phyloP scores from a whole-genome alignment of 106 monocot genomes.

The Posidonia australis region DNA sequence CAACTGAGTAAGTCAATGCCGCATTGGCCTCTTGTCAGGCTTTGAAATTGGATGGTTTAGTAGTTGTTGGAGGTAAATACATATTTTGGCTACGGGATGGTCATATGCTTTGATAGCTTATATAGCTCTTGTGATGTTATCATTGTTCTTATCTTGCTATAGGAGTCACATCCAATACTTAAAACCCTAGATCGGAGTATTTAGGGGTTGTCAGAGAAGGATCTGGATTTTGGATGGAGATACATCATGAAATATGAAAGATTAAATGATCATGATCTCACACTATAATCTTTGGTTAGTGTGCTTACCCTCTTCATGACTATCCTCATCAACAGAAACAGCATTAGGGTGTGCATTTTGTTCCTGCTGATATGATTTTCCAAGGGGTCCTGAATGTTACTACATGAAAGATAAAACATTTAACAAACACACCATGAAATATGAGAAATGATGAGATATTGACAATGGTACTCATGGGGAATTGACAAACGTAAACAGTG shows the following conservation, averaged over 20 bases:
- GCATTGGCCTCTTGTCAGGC: slow-evolving; percentile 53
- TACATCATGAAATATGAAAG: too few species aligned
- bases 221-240: too few species aligned
- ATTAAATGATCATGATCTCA: slow-evolving; percentile 11
- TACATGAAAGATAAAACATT: neutral
- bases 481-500: too few species aligned
- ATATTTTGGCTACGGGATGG: neutral
- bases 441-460: too few species aligned
- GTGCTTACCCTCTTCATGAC: slow-evolving; percentile 58
- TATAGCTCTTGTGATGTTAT: neutral
- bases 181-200: too few species aligned
- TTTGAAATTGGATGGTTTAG: slow-evolving; percentile 80
- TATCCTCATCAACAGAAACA: slow-evolving; percentile 18
- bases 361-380: slow-evolving; percentile 21
- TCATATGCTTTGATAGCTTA: neutral
- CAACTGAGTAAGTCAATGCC: slow-evolving; percentile 83
- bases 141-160: neutral
- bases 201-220: too few species aligned
- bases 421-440: too few species aligned
- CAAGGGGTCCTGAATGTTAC: slow-evolving; percentile 20
- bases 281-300: slow-evolving; percentile 16
- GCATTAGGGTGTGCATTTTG: slow-evolving; percentile 15
- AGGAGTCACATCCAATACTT: slow-evolving; percentile 91
- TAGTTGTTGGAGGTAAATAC: slow-evolving; percentile 68
- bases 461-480: too few species aligned